Evolutionary conservation across 2,329 filamentous ascomycete species (phyloP), one percentile per base, ranked within the genome.

Genomic region (Aspergillus tamarii): DNA sequence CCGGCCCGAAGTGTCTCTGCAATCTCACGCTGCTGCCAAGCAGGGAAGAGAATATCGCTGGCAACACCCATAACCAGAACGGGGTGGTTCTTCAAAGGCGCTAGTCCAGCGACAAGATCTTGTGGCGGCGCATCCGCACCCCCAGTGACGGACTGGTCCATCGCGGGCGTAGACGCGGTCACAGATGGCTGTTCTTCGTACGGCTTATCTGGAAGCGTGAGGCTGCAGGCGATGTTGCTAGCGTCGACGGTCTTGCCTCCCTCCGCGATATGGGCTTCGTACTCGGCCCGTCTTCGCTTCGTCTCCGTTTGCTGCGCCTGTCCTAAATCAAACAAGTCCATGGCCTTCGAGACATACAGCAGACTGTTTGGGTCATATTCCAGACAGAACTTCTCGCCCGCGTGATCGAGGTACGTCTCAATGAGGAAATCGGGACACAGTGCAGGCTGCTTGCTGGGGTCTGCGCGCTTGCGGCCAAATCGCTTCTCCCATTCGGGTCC

Each of bases 401-500:
- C 95, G 73, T 99, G 95, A 78, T 99, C 95, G 21, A 99, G 87
- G 75, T 99, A 99, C 0, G 95, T 99, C 81, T 99, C 95, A 69
- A 99, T 97, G 28, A 99, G 84, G 74, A 98, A 99, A 76, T 99
- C 95, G 0, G 95, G 94, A 72, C 95, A 99, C n/a, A 99, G 81
- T 0, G 95, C 95, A 0, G 95, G 95, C 4, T 92, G 93, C 70
- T 92, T 93, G 69, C 87, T 88, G 0, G 92, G 85, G 76, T 99
- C 95, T 16, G 95, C 94, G 54, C 95, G 87, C 68, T 92, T 86
- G 43, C 95, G 87, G 4, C 93, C 94, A 76, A 99, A 99, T 41
- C 95, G 88, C 78, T 92, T 91, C 80, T 99, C 95, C 95, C 95
- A 99, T 79, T 99, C 95, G 0, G 95, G 95, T 0, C 95, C 95